A percentile compares a stretch with the other conserved stretches of the same genome.
These are phyloP conservation scores for Sclerotinia borealis DNA, from an alignment of 2,329 filamentous ascomycete species.

Conservation along the genomic window DNA sequence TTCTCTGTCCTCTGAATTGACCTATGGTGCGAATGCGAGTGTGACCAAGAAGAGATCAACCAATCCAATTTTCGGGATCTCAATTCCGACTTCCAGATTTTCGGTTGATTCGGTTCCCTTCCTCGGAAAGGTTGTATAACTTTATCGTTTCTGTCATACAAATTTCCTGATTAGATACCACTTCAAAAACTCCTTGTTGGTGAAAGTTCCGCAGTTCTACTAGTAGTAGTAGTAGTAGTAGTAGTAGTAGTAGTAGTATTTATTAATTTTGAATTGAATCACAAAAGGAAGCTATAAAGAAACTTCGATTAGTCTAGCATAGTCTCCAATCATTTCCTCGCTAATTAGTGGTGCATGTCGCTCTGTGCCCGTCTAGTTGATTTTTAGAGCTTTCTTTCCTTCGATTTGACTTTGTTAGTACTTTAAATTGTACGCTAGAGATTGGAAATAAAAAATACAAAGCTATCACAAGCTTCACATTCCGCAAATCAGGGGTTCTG, in stretches of 20 bases:
- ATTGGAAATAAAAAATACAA: too few relatives aligned
- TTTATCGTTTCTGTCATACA: background rate
- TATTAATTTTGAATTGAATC: background rate
- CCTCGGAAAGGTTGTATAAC: background rate
- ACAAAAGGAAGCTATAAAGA: background rate
- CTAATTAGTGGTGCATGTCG: background rate
- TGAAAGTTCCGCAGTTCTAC: background rate
- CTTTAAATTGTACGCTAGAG: too few relatives aligned
- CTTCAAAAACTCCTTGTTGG: constrained; percentile 1
- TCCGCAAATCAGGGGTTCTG: too few relatives aligned
- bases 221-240: too few relatives aligned
- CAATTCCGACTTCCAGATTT: background rate
- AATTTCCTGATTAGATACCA: background rate
- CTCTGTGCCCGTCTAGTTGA: background rate
- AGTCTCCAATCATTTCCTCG: background rate
- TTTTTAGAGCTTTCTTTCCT: background rate
- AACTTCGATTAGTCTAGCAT: background rate
- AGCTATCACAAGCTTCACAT: too few relatives aligned
- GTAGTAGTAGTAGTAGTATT: too few relatives aligned
- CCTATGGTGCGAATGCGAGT: background rate
- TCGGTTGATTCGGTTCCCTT: background rate
- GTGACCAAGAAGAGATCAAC: background rate
- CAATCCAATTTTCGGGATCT: background rate
- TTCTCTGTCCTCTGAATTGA: background rate
- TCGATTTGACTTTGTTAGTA: too few relatives aligned